phyloP scores from a whole-genome alignment of 2,329 filamentous ascomycete genomes.

The Pseudopyrenochaeta lycopersici region DNA sequence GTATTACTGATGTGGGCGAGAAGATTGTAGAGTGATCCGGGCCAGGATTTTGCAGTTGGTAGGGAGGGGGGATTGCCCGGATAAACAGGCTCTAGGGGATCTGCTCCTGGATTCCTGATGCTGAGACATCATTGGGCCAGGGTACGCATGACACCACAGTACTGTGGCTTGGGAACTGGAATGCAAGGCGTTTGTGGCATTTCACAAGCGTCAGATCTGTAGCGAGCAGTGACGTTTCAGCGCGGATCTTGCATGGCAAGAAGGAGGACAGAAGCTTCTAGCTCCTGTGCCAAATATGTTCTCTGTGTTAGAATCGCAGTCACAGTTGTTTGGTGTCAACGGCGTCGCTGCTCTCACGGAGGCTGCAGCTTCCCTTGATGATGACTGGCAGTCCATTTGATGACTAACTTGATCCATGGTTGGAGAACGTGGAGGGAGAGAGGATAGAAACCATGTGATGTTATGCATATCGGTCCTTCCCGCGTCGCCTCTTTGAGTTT shows the following conservation, averaged over 20 bases:
- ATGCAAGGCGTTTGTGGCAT: constrained; percentile 2
- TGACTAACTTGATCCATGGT: neutral
- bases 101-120: constrained; percentile 4
- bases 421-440: neutral
- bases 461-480: constrained; percentile 5
- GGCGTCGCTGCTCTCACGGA: neutral
- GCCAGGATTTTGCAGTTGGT: neutral
- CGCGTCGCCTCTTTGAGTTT: neutral
- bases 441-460: constrained; percentile 1
- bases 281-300: neutral
- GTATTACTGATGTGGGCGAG: constrained; percentile 10
- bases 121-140: constrained; percentile 12
- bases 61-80: constrained; percentile 1
- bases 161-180: constrained; percentile 1
- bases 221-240: constrained; percentile 3
- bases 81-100: constrained; percentile 6
- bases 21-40: constrained; percentile 12
- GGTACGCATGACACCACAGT: constrained; percentile 3
- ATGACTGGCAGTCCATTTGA: neutral
- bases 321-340: neutral
- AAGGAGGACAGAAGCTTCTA: neutral
- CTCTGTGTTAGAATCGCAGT: neutral
- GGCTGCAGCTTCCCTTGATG: neutral
- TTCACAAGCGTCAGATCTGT: constrained; percentile 4
- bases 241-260: neutral